These are phyloP conservation scores for Neurospora sp. DNA, from an alignment of 495 filamentous ascomycete genomes.

Conservation along the genomic window DNA sequence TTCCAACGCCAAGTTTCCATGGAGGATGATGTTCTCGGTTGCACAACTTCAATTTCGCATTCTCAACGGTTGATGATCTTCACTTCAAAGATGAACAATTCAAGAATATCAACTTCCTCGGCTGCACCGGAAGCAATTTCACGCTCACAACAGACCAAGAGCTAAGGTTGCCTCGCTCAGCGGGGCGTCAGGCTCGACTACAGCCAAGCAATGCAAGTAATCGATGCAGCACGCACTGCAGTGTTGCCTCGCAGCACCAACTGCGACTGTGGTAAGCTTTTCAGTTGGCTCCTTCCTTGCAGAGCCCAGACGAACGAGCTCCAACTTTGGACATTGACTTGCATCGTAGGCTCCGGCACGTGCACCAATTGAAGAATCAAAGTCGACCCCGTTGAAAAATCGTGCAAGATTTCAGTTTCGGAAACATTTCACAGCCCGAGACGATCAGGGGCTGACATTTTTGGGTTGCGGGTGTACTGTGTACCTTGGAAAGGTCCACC, in stretches of 20 bases:
- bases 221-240: background rate
- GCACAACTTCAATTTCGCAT: background rate
- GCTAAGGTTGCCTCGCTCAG: background rate
- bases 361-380: background rate
- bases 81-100: background rate
- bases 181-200: background rate
- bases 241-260: background rate
- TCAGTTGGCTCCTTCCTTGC: background rate
- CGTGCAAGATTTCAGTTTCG: background rate
- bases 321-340: background rate
- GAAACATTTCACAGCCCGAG: background rate
- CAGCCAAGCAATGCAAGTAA: background rate
- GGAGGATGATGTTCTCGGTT: background rate
- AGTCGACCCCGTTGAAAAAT: background rate
- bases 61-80: background rate
- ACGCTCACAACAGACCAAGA: background rate
- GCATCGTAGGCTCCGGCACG: background rate
- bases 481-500: background rate
- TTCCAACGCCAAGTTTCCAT: background rate
- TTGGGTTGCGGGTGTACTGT: background rate
- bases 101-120: background rate
- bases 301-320: background rate
- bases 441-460: background rate
- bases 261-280: background rate
- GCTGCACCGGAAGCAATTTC: background rate